Evolutionary conservation across 306 rosid species (phyloP).

Genomic region (Cicer arietinum): DNA sequence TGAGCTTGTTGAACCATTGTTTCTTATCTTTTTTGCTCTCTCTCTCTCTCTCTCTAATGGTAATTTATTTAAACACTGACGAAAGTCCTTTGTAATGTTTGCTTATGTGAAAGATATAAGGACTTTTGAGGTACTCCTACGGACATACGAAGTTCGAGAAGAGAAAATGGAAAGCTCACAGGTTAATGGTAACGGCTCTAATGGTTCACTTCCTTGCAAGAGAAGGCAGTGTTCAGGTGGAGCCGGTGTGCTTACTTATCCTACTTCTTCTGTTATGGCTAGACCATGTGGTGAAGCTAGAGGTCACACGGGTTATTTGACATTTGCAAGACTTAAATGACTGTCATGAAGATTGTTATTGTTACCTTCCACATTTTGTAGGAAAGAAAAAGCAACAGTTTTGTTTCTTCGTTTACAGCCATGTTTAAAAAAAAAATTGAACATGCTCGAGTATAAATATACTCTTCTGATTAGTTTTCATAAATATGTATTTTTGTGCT

Average conservation of each 20-base stretch:
- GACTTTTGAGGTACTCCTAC: constrained; percentile 83
- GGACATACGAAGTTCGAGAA: constrained; percentile 76
- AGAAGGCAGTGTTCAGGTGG: constrained; percentile 61
- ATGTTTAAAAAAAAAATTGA: too few relatives aligned
- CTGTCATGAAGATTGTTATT: constrained; percentile 16
- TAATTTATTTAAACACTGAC: constrained; percentile 14
- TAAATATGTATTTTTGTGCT: too few relatives aligned
- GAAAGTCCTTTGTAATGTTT: background rate
- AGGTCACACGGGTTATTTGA: constrained; percentile 43
- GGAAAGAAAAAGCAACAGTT: background rate
- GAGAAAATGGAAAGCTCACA: constrained; percentile 47
- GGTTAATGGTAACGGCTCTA: constrained; percentile 40
- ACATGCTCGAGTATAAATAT: too few relatives aligned
- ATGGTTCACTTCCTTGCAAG: constrained; percentile 68
- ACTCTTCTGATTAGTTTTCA: too few relatives aligned
- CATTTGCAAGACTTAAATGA: constrained; percentile 40
- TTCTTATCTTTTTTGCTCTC: constrained; percentile 9
- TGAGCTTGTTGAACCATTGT: constrained; percentile 1
- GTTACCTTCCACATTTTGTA: background rate
- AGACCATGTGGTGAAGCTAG: constrained; percentile 38
- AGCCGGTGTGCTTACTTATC: background rate
- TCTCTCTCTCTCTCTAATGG: background rate
- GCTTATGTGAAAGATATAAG: constrained; percentile 61
- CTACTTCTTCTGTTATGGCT: constrained; percentile 27
- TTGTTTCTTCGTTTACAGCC: too few relatives aligned